phyloP scores from a whole-genome alignment of 345 rosid genomes.

The Dimocarpus longan region DNA sequence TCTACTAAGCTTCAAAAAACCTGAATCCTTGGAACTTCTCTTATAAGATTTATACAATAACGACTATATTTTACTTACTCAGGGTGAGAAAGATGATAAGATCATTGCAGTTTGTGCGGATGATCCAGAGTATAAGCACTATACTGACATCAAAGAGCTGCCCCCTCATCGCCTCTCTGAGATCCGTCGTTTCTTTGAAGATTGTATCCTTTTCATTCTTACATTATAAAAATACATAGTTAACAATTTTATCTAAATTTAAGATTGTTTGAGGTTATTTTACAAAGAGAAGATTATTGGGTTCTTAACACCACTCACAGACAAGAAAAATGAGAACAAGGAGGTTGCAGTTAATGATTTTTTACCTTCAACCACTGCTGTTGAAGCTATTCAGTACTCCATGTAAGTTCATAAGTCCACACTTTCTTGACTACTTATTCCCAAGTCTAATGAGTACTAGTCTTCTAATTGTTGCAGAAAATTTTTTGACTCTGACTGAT shows the following conservation, averaged over 20 bases:
- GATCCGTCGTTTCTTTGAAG: conserved; percentile 96
- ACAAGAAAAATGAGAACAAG: conserved; percentile 97
- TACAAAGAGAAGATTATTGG: not conserved
- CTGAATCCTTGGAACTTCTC: not conserved
- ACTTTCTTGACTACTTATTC: not conserved
- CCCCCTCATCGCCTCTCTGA: conserved; percentile 95
- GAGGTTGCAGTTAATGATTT: conserved; percentile 94
- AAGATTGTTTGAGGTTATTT: not conserved
- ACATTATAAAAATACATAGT: not conserved
- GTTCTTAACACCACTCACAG: conserved; percentile 41
- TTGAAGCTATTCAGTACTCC: conserved; percentile 84
- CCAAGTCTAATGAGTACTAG: not conserved
- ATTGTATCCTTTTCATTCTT: conserved; percentile 57
- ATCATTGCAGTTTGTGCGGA: conserved; percentile 97
- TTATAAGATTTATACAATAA: conserved; percentile 14
- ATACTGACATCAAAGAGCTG: conserved; percentile 79
- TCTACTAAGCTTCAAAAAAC: not conserved
- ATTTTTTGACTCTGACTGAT: conserved; percentile 15
- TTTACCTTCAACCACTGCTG: conserved; percentile 64
- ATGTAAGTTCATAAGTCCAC: conserved; percentile 51
- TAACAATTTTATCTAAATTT: not conserved
- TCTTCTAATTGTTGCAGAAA: not conserved
- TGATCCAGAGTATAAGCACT: conserved; percentile 95
- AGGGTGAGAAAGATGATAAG: conserved; percentile 99
- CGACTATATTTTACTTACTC: conserved; percentile 4